Base-by-base conservation (phyloP, 1,139 yeast genomes). In the Entelexis paramagnoliae region DNA sequence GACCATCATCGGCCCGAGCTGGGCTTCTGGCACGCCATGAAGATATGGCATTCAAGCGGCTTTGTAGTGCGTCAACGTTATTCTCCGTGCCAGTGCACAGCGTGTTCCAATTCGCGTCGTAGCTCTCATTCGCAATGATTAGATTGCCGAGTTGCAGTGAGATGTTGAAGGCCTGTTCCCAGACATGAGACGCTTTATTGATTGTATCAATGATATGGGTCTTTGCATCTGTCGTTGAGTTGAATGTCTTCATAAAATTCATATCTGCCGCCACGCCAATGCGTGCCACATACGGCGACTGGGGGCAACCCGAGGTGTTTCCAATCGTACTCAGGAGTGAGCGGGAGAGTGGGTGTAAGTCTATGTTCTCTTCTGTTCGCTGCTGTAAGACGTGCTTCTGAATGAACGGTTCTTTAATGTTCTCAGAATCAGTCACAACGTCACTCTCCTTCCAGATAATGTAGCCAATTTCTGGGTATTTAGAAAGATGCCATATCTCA, bases 261-360 rank as follows among this genome's bases (percentile, higher is more conserved):
- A 72, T 68, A 57, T 70, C 73, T 2, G 66, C 72, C 9, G 68
- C 72, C 10, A 68, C 59, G 3, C 73, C 73, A 16, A 69, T 61
- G 26, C 66, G 58, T 2, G 72, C 69, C 29, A 20, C 32, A 64
- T 60, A 49, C 61, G 58, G 29, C 65, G 22, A 11, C 14, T n/a
- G 14, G 33, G 48, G 49, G 26, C 48, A 46, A 1, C 29, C 43
- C 2, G 44, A 5, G 2, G 38, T 22, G 24, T 40, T 41, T 11
- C 40, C 50, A 3, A 40, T 29, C 4, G 47, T 5, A 11, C 22
- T 33, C 14, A 8, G 28, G 14, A 42, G 19, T 17, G 34, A 17
- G 10, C 19, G 22, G 13, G 45, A 41, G 4, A 11, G 10, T 4
- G 43, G 33, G 10, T n/a, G 22, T 9, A 28, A 9, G 14, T 40